phyloP scores from a whole-genome alignment of 345 rosid species.

The Heritiera littoralis region DNA sequence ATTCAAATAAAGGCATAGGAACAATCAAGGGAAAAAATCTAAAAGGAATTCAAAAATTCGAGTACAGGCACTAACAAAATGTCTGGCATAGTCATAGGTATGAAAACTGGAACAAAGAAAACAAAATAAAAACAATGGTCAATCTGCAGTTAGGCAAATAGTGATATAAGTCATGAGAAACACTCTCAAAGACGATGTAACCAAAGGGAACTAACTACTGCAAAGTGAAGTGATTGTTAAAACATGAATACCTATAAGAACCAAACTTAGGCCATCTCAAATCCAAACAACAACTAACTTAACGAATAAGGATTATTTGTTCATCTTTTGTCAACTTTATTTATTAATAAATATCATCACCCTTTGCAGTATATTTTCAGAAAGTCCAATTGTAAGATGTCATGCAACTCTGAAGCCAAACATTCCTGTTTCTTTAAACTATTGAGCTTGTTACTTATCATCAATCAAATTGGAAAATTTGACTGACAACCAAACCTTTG shows the following conservation, averaged over 20 bases:
- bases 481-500: background rate
- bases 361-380: background rate
- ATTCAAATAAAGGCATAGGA: constrained; percentile 18
- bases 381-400: background rate
- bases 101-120: constrained; percentile 63
- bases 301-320: background rate
- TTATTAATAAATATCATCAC: background rate
- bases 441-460: background rate
- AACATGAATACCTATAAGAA: background rate
- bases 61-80: constrained; percentile 98
- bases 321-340: background rate
- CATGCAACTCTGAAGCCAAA: background rate
- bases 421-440: constrained; percentile 6
- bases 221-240: background rate
- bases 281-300: constrained; percentile 14
- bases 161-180: background rate
- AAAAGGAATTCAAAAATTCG: constrained; percentile 50
- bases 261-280: background rate
- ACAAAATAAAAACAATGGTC: background rate
- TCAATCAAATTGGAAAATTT: constrained; percentile 7
- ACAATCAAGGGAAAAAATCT: constrained; percentile 23
- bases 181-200: background rate
- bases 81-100: constrained; percentile 97
- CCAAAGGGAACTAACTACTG: constrained; percentile 9
- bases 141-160: background rate